A percentile compares a stretch with the other conserved stretches of the same genome.
Evolutionary conservation across 208 protist genomes (phyloP).

Genomic region (Trypanosoma boissoni): DNA sequence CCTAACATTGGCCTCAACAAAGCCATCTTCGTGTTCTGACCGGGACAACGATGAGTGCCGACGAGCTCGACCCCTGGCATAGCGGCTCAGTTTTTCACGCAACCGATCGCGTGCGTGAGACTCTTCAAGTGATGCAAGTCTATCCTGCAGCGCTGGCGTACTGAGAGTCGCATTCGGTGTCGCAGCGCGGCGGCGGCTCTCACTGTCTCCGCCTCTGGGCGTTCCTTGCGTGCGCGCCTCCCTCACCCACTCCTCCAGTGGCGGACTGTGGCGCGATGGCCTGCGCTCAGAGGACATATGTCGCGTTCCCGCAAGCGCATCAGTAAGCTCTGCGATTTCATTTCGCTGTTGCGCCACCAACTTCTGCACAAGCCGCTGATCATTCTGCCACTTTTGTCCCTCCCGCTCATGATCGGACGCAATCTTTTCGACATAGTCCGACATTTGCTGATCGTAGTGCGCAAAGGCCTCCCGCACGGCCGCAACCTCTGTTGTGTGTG

Average conservation of each 20-base stretch:
- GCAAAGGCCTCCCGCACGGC: constrained; percentile 45
- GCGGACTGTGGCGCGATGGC: neutral
- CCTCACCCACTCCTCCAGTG: neutral
- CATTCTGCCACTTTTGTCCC: constrained; percentile 31
- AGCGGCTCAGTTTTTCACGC: constrained; percentile 4
- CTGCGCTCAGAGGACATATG: neutral
- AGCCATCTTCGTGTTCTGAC: neutral
- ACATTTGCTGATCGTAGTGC: constrained; percentile 46
- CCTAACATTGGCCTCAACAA: neutral
- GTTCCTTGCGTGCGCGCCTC: neutral
- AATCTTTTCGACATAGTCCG: constrained; percentile 34
- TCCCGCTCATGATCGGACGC: constrained; percentile 32
- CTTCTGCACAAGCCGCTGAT: constrained; percentile 31
- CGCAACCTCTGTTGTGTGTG: constrained; percentile 35
- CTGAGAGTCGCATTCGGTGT: too few species aligned
- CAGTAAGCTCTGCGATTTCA: constrained; percentile 18
- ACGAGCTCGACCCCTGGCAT: neutral
- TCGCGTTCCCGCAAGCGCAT: neutral
- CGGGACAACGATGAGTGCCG: neutral
- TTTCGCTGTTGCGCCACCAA: constrained; percentile 26
- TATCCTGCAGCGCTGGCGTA: constrained; percentile 7
- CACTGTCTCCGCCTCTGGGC: too few species aligned
- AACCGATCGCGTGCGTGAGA: constrained; percentile 1
- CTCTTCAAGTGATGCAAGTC: constrained; percentile 15
- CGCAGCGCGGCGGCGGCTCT: too few species aligned